phyloP scores from a whole-genome alignment of 2,329 filamentous ascomycete genomes.

The Monosporascus sp. region DNA sequence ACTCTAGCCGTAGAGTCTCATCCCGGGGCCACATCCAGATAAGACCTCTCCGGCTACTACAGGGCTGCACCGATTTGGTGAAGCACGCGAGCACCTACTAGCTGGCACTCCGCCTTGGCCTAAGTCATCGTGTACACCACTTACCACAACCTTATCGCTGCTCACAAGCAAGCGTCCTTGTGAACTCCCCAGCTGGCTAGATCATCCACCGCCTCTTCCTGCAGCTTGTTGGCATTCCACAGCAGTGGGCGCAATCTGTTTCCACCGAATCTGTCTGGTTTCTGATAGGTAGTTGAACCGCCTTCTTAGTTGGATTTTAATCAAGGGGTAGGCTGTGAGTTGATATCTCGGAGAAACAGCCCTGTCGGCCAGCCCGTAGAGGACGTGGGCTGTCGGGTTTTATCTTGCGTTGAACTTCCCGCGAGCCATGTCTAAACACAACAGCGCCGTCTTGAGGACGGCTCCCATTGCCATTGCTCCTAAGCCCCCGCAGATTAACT shows the following conservation, averaged over 20 bases:
- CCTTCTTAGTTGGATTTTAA: slow-evolving; percentile 4
- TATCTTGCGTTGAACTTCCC: slow-evolving; percentile 20
- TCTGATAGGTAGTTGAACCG: slow-evolving; percentile 10
- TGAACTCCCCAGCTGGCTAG: not conserved
- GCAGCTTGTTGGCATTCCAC: not conserved
- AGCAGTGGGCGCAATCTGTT: not conserved
- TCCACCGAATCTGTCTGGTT: slow-evolving; percentile 1
- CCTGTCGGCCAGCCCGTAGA: slow-evolving; percentile 12
- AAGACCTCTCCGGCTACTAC: not conserved
- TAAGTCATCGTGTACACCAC: not conserved
- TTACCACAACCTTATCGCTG: not conserved
- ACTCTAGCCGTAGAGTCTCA: not conserved
- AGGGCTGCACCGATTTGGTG: not conserved
- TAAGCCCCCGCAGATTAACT: slow-evolving; percentile 45
- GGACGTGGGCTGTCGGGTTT: slow-evolving; percentile 8
- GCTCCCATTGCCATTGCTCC: slow-evolving; percentile 62
- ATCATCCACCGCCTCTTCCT: not conserved
- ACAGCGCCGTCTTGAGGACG: slow-evolving; percentile 48
- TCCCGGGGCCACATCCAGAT: not conserved
- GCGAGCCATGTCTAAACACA: slow-evolving; percentile 47
- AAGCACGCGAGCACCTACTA: not conserved
- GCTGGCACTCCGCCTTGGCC: not conserved
- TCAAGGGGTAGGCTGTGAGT: slow-evolving; percentile 9
- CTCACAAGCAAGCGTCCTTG: not conserved
- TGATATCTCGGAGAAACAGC: slow-evolving; percentile 7